phyloP scores from a whole-genome alignment of 257 asterid genomes.

The Plectranthus barbatus region DNA sequence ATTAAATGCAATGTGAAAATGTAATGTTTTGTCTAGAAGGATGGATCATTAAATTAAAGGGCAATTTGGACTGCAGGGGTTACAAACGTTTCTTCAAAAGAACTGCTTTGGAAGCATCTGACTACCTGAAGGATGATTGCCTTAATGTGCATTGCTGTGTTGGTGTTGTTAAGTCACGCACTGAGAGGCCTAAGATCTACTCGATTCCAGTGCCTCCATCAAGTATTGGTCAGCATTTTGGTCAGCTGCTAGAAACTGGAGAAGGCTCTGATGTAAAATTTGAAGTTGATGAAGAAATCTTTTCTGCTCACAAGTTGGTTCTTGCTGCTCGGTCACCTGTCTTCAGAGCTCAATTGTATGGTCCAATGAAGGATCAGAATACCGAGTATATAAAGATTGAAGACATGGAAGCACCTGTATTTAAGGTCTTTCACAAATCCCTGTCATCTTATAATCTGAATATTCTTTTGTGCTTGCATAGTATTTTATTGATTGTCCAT shows the following conservation, averaged over 20 bases:
- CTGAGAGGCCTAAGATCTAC: slow-evolving; percentile 78
- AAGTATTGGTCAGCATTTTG: slow-evolving; percentile 78
- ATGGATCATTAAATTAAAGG: background rate
- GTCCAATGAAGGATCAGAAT: slow-evolving; percentile 91
- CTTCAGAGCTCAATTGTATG: slow-evolving; percentile 85
- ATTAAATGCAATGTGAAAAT: background rate
- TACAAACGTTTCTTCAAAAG: slow-evolving; percentile 77
- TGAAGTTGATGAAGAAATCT: slow-evolving; percentile 64
- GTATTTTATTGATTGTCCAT: background rate
- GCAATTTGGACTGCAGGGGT: slow-evolving; percentile 58
- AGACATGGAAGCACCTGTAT: slow-evolving; percentile 83
- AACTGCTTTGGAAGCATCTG: slow-evolving; percentile 69
- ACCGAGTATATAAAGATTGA: slow-evolving; percentile 55
- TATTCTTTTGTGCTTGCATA: background rate
- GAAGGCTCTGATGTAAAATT: slow-evolving; percentile 62
- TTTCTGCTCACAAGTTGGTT: slow-evolving; percentile 82
- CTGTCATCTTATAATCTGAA: background rate
- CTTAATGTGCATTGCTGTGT: slow-evolving; percentile 84
- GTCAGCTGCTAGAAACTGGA: slow-evolving; percentile 72
- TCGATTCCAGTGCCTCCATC: slow-evolving; percentile 75
- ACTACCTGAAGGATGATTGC: slow-evolving; percentile 81
- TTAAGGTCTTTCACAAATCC: slow-evolving; percentile 47
- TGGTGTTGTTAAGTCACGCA: slow-evolving; percentile 82
- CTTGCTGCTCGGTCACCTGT: slow-evolving; percentile 98
- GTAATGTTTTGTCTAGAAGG: background rate